Percentiles rank a stretch among this genome's conserved stretches.
These are phyloP conservation scores for Aeminium ludgeri DNA, from an alignment of 495 filamentous ascomycete species.

Conservation along the genomic window DNA sequence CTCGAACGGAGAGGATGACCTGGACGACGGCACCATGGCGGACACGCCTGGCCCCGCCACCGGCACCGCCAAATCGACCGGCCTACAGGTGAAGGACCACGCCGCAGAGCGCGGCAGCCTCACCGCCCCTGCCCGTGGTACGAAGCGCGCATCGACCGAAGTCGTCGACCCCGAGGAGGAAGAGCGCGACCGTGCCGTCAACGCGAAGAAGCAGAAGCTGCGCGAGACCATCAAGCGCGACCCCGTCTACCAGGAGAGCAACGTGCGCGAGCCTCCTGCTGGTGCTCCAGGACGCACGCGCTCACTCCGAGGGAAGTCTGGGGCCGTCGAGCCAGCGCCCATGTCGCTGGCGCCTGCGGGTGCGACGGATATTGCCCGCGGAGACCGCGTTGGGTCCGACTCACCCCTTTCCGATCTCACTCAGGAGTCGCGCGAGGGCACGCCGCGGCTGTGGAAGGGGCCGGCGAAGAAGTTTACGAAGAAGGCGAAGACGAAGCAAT, in stretches of 20 bases:
- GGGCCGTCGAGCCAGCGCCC: conserved; percentile 5
- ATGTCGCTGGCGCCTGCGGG: conserved; percentile 1
- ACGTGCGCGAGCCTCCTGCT: conserved; percentile 7
- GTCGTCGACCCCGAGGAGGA: conserved; percentile 11
- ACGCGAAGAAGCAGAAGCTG: conserved; percentile 17
- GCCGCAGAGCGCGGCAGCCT: conserved; percentile 15
- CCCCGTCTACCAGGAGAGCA: conserved; percentile 15
- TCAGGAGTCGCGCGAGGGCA: conserved; percentile 9
- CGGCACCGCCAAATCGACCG: conserved; percentile 1
- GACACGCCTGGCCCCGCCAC: neutral
- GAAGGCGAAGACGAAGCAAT: conserved; percentile 48
- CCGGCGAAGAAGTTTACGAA: conserved; percentile 31
- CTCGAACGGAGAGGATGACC: conserved; percentile 4
- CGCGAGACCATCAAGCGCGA: conserved; percentile 13
- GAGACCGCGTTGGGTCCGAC: conserved; percentile 3
- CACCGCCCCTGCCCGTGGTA: conserved; percentile 7
- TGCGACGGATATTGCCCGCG: neutral
- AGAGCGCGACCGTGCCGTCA: conserved; percentile 7
- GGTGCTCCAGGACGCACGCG: neutral
- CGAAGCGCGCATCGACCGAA: conserved; percentile 12
- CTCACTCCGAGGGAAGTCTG: neutral
- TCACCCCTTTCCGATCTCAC: conserved; percentile 14
- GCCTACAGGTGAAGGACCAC: conserved; percentile 9
- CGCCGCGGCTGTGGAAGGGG: conserved; percentile 22
- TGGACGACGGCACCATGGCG: neutral